Conservation (phyloP, 768 basidiomycete species). For the Rhizopogon vinicolor region DNA sequence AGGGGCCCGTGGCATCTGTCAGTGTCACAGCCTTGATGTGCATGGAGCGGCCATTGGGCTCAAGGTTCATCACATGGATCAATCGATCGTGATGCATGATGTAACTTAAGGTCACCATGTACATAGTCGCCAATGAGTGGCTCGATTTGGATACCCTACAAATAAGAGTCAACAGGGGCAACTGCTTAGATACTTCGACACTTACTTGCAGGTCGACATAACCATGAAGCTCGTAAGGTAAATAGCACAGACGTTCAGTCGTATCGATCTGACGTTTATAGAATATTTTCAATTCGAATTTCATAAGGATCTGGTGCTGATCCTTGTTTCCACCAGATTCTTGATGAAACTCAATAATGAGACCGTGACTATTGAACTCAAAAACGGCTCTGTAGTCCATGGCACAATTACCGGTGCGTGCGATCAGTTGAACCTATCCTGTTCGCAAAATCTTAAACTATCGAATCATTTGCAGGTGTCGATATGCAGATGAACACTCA, state of each 20-base stretch:
- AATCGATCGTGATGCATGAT: not conserved
- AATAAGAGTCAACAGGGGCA: conserved; percentile 1
- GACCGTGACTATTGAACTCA: conserved; percentile 96
- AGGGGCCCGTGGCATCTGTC: no score
- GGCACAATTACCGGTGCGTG: conserved; percentile 92
- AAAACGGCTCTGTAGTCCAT: conserved; percentile 93
- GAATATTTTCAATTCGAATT: conserved; percentile 1
- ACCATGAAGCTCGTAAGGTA: conserved; percentile 84
- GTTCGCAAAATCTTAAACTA: not conserved
- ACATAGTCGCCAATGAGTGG: not conserved
- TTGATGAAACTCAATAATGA: conserved; percentile 99
- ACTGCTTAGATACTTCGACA: not conserved
- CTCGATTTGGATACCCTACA: conserved; percentile 4
- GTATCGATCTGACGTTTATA: conserved; percentile 1
- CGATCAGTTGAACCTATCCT: not conserved
- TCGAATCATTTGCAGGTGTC: conserved; percentile 56
- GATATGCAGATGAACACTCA: conserved; percentile 99
- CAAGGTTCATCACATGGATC: not conserved
- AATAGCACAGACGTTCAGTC: conserved; percentile 10
- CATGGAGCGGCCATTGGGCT: not conserved
- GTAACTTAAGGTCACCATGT: not conserved
- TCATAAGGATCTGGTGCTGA: conserved; percentile 14
- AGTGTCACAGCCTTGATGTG: no score
- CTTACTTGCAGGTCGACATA: conserved; percentile 6
- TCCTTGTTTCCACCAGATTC: conserved; percentile 52